Base-by-base conservation (phyloP, 805 yeast species). In the Nakazawaea siamensis region DNA sequence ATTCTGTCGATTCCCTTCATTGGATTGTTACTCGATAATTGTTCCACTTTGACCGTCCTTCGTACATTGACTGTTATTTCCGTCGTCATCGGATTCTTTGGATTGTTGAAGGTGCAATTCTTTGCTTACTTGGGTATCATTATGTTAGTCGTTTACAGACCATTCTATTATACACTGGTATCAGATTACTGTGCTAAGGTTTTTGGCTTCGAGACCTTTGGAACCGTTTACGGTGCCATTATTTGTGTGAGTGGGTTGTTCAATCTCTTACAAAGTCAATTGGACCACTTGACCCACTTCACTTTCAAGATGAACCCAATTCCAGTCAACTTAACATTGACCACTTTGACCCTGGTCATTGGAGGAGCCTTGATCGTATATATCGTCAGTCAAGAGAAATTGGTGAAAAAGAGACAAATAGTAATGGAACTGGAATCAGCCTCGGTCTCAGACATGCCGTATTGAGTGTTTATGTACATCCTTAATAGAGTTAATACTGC, bases 111-210 rank as follows among this genome's bases (percentile, higher is more conserved):
- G 4, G 21, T 42, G 8, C 45, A 49, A 33, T n/a, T 37, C 7
- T 65, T 73, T 2, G 87, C 88, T 27, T 66, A 81, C 30, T 29
- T 70, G 1, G 95, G 94, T 3, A 81, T 88, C 28, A 46, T 76
- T 2, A 43, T 82, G 20, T 61, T 88, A 44, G 97, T 86, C 9
- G 64, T 83, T 2, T 87, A 83, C 57, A 70, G 97, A 54, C 96
- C 97, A 9, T 83, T 88, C 51, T 87, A 83, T 51, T 90, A 88
- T 57, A 88, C 97, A 2, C 84, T 94, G 2, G 85, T 87, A 5
- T 82, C 95, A 1, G 97, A 90, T 56, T 86, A 79, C 54, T 73
- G 87, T 49, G 94, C 95, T 19, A 88, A 88, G 53, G 90, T 88
- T 21, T 88, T 90, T 60, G 97, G 97, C 0, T 87, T 82, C 56